Evolutionary conservation across 2,329 filamentous ascomycete species (phyloP), one percentile per base, ranked within the genome.

Genomic region (Uncinocarpus reesii): DNA sequence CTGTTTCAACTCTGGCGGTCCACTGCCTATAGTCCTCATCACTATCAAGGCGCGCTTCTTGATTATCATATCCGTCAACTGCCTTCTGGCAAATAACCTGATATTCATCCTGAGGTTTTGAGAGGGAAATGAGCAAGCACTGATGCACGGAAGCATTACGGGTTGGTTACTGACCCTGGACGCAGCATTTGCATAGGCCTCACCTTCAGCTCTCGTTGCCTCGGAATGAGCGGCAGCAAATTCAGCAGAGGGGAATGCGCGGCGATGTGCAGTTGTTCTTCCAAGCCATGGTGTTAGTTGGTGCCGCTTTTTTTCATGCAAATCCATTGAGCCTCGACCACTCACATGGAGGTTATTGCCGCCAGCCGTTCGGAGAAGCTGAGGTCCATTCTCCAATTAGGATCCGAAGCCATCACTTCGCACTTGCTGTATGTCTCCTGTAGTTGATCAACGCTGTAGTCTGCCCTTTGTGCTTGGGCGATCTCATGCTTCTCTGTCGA

Each of bases 191-290:
- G 60, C 56, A 50, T 67, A 67, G n/a, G 66, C 64, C 42, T 66
- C 60, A 26, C 47, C 60, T 64, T 94, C 88, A 34, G 80, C 67
- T 40, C 73, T 64, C 58, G 83, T 82, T 16, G 85, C 86, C 53
- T 77, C 69, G 28, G 70, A 65, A 47, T 72, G 73, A 24, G 73
- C 75, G 52, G 75, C 72, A 24, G 66, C 58, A 46, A 71, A 64
- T 8, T 66, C 66, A 23, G 70, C 65, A 2, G 66, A 62, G 50
- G 71, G 68, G 48, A 71, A 64, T 16, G 65, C 64, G 44, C 59
- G 61, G 57, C 72, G 70, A 54, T 72, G 75, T 34, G 71, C 73
- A 28, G 70, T 66, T 26, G 42, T 53, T 42, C 53, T 55, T 40
- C 10, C 7, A 6, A 10, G n/a, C 3, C 13, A n/a, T 20, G n/a